These are phyloP conservation scores for Fusarium tanahbumbuense DNA, from an alignment of 2,329 filamentous ascomycete genomes.

Conservation along the genomic window DNA sequence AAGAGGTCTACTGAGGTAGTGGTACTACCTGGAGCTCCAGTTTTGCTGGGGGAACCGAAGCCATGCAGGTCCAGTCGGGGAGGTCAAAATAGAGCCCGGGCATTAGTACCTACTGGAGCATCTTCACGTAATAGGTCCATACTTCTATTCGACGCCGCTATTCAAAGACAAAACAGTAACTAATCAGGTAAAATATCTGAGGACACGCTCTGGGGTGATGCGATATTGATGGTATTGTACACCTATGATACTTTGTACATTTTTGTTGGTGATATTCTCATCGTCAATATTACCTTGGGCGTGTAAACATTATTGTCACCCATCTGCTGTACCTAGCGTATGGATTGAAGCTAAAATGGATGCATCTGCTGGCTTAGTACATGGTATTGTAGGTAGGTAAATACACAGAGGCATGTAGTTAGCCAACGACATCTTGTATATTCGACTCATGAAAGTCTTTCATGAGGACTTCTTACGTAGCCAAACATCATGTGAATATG, in stretches of 20 bases:
- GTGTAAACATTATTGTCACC: background rate
- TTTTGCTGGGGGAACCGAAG: background rate
- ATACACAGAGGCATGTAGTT: background rate
- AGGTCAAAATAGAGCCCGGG: background rate
- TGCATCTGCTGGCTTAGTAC: background rate
- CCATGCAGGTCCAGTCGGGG: background rate
- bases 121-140: background rate
- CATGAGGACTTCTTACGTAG: background rate
- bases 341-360: background rate
- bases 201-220: background rate
- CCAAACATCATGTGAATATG: slow-evolving; percentile 14
- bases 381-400: background rate
- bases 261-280: background rate
- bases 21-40: background rate
- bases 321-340: background rate
- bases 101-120: background rate
- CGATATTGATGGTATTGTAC: background rate
- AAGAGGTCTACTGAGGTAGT: background rate
- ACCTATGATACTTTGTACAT: background rate
- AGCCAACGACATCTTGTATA: background rate
- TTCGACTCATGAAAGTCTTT: background rate
- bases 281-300: background rate
- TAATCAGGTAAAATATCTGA: background rate
- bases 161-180: background rate
- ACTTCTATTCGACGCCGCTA: background rate